Evolutionary conservation across 129 eudicot genomes (phyloP), one percentile per base, ranked within the genome.

Genomic region (Artemisia annua): DNA sequence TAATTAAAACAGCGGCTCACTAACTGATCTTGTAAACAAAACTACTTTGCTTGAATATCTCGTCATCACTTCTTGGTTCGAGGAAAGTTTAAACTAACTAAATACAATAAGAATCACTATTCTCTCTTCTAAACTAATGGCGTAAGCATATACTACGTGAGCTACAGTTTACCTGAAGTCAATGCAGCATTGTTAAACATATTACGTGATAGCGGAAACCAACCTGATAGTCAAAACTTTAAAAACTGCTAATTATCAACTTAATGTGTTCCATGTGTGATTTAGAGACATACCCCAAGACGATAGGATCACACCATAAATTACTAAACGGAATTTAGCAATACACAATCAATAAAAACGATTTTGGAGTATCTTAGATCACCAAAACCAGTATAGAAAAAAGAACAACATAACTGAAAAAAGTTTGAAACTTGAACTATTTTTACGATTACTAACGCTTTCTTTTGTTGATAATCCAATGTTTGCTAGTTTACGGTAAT

Each of bases 261-360:
- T 28, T 28, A 28, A 28, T 28, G 28, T 28, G 30, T 4, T 56
- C 2, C 19, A 24, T 20, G 12, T 7, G 11, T n/a, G 62, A 16
- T 16, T 56, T 12, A 56, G 22, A 18, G 26, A 56, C 62, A 67
- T 93, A 93, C 98, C 88, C 88, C 98, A 66, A 94, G 87, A 56
- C 98, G 92, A 55, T 94, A 94, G 57, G 98, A 94, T 43, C 98
- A 28, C 30, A 28, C 30, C 30, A 28, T 28, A 28, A 28, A 28
- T 28, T 4, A 28, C 30, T 28, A 28, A 28, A 28, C 30, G 4
- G 30, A 28, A 28, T 28, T 28, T 28, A 39, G 44, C 9, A 39
- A 5, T 39, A 39, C 44, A 39, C 6, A 32, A 32, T 39, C 44
- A 39, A 39, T 39, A 39, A 39, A 39, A 39, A 39, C 7, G 44